Conservation (phyloP, 2,329 filamentous ascomycete species). For the Calonectria leucothoes region DNA sequence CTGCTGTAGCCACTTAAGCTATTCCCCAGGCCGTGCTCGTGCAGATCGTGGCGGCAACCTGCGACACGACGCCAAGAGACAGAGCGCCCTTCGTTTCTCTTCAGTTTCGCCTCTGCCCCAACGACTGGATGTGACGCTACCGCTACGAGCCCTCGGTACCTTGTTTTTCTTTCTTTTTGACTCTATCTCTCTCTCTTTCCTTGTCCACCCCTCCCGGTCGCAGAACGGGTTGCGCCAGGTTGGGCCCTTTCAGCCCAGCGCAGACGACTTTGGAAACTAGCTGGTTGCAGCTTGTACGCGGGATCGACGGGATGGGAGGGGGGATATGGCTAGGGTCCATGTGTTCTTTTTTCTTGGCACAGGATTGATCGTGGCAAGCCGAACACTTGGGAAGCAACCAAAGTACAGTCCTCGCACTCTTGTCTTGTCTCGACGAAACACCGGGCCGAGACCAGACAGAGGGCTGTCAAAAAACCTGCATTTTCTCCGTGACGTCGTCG, state of each 20-base stretch:
- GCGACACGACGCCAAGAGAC: constrained; percentile 6
- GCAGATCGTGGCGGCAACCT: constrained; percentile 23
- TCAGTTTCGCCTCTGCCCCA: constrained; percentile 12
- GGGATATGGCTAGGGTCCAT: background rate
- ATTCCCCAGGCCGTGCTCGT: background rate
- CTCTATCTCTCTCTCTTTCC: background rate
- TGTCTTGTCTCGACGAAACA: background rate
- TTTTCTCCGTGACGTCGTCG: background rate
- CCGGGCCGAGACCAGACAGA: background rate
- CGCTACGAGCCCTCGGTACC: background rate
- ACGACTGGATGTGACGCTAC: constrained; percentile 13
- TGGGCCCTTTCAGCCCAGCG: background rate
- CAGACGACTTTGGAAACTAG: background rate
- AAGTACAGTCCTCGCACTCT: background rate
- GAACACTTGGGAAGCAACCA: constrained; percentile 1
- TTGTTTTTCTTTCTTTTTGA: constrained; percentile 2
- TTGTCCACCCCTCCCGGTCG: background rate
- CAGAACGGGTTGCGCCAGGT: background rate
- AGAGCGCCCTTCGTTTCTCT: background rate
- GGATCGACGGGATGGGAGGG: constrained; percentile 6
- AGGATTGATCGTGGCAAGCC: background rate
- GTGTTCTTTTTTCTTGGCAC: constrained; percentile 6
- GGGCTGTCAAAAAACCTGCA: background rate
- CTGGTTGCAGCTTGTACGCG: background rate
- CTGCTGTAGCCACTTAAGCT: constrained; percentile 20